A percentile compares a stretch with the other conserved stretches of the same genome.
Conservation (phyloP, 495 filamentous ascomycete species). For the Saxophila tyrrhenica region DNA sequence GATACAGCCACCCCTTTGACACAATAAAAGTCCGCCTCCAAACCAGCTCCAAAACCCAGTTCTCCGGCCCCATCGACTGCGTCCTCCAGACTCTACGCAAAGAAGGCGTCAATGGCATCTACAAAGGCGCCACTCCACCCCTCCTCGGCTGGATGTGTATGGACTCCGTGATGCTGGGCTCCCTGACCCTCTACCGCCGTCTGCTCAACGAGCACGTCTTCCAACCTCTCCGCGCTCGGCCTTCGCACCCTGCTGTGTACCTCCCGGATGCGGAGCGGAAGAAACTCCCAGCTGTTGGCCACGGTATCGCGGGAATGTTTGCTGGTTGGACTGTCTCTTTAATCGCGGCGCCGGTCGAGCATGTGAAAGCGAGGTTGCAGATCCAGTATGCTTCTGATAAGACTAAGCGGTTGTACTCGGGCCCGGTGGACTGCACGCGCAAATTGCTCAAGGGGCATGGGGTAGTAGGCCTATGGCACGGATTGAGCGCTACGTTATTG, state of each 20-base stretch:
- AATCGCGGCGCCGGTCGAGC: constrained; percentile 87
- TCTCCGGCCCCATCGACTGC: constrained; percentile 80
- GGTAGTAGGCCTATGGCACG: constrained; percentile 69
- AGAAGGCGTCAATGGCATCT: constrained; percentile 68
- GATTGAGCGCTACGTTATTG: constrained; percentile 69
- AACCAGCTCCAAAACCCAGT: constrained; percentile 65
- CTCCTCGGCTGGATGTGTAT: constrained; percentile 97
- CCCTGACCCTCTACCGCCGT: constrained; percentile 76
- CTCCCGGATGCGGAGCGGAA: constrained; percentile 15
- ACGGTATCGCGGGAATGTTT: constrained; percentile 75
- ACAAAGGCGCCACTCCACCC: constrained; percentile 86
- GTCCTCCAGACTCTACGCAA: constrained; percentile 66
- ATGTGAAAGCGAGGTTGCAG: constrained; percentile 88
- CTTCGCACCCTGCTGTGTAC: constrained; percentile 5
- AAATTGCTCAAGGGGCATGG: constrained; percentile 62
- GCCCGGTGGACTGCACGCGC: constrained; percentile 68
- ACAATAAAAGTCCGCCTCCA: constrained; percentile 94
- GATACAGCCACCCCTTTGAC: constrained; percentile 66
- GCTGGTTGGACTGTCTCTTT: constrained; percentile 85
- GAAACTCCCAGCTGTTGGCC: constrained; percentile 64
- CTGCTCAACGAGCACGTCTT: constrained; percentile 71
- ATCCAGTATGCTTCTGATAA: constrained; percentile 78
- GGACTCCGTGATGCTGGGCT: constrained; percentile 92
- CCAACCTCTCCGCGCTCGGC: constrained; percentile 28
- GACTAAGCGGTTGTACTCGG: constrained; percentile 62